phyloP scores from a whole-genome alignment of 2,329 filamentous ascomycete species.

The Fusarium verticillioides region DNA sequence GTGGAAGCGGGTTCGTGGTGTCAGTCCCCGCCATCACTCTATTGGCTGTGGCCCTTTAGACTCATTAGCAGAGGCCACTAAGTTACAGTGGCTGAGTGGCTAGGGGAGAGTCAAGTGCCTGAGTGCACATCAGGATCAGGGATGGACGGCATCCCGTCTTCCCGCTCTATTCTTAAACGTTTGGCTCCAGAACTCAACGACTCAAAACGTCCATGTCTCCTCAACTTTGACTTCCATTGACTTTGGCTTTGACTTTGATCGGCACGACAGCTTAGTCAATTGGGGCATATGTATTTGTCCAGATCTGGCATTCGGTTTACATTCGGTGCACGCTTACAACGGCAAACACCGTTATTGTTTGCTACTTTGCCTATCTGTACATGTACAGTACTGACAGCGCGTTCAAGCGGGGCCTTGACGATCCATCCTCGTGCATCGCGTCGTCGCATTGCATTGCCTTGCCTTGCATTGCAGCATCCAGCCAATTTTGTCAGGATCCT shows the following conservation, averaged over 20 bases:
- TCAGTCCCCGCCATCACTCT: background rate
- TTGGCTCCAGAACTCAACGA: slow-evolving; percentile 20
- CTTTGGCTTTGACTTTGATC: background rate
- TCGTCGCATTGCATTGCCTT: slow-evolving; percentile 2
- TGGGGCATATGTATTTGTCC: background rate
- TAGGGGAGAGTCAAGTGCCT: background rate
- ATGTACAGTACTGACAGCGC: slow-evolving; percentile 10
- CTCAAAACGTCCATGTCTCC: background rate
- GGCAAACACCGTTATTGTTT: slow-evolving; percentile 1
- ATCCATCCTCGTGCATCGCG: slow-evolving; percentile 26
- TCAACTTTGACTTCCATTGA: background rate
- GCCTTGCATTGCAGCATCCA: slow-evolving; percentile 2
- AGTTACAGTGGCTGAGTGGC: background rate
- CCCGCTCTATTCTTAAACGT: slow-evolving; percentile 2
- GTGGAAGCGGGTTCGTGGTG: background rate
- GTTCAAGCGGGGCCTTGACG: slow-evolving; percentile 27
- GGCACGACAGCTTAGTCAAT: background rate
- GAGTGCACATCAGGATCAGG: slow-evolving; percentile 16
- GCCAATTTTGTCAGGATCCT: slow-evolving; percentile 3
- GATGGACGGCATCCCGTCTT: slow-evolving; percentile 5
- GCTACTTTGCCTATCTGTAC: background rate
- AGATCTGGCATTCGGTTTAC: background rate
- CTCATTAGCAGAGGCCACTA: background rate
- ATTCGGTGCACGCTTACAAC: background rate
- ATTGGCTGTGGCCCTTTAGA: background rate